Evolutionary conservation across 2,329 filamentous ascomycete species (phyloP), one percentile per base, ranked within the genome.

Genomic region (Penicillium sp.): DNA sequence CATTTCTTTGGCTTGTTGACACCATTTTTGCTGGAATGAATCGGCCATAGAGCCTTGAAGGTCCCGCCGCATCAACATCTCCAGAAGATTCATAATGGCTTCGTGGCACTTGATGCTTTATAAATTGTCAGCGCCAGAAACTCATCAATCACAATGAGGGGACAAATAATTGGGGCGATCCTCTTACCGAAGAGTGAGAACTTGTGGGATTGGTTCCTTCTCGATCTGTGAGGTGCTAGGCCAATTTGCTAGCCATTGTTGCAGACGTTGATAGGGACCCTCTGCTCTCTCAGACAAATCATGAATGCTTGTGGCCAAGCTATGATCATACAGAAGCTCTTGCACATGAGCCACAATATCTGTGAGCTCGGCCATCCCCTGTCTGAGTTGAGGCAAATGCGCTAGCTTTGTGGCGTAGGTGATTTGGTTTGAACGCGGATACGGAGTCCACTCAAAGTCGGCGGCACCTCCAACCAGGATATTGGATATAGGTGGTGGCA

Each of bases 391-490:
- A 32, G 57, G 58, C n/a, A 69, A 59, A 44, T 59, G 50, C 8
- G 61, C 65, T 7, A 59, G 61, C 40, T 62, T 62, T 35, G 52
- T 51, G 6, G 42, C 38, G 47, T 57, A 66, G 9, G 57, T 57
- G n/a, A 60, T 50, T 6, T 64, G 56, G 37, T 66, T 68, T 15
- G 59, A 61, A 18, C 57, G 63, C 35, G 67, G 66, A 46, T 70
- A 70, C 2, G 67, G 65, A 9, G 40, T 59, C 67, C 67, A 70
- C n/a, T 58, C 44, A 35, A 58, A 42, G 31, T 59, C 53, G 32
- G 59, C 42, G 20, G 53, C 47, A 15, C 57, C 55, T 29, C 41
- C 47, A 10, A 39, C n/a, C 28, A 53, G 52, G 7, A 61, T 52
- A 4, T 42, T 48, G 6, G 40, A 53, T 9, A 46, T 46, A 4